These are phyloP conservation scores for Penicillium sp. DNA, from an alignment of 2,329 filamentous ascomycete genomes.

Conservation along the genomic window DNA sequence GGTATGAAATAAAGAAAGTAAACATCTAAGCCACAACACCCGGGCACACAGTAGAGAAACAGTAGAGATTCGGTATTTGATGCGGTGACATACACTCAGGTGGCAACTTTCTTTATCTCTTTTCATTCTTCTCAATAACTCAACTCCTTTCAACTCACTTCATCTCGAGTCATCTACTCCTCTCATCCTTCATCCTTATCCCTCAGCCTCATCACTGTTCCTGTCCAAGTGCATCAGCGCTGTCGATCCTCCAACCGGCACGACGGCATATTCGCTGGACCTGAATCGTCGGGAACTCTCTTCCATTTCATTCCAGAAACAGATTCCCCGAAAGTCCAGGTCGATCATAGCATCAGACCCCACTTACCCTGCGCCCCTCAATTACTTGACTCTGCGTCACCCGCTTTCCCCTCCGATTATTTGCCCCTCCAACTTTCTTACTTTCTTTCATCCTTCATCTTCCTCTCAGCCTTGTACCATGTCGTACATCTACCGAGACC, in stretches of 20 bases:
- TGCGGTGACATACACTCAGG: constrained; percentile 6
- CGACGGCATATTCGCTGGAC: not conserved
- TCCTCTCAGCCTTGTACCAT: constrained; percentile 17
- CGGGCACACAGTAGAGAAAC: too few species aligned
- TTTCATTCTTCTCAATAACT: not conserved
- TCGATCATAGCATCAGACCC: constrained; percentile 17
- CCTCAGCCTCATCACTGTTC: not conserved
- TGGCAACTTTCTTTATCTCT: constrained; percentile 6
- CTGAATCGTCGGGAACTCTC: not conserved
- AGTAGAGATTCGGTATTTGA: not conserved
- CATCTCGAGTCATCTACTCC: not conserved
- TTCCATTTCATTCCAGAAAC: constrained; percentile 16
- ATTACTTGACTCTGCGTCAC: constrained; percentile 17
- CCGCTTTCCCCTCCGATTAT: not conserved
- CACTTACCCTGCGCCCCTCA: constrained; percentile 17
- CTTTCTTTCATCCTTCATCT: constrained; percentile 12
- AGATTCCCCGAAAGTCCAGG: constrained; percentile 14
- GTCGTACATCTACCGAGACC: constrained; percentile 39
- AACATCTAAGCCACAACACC: constrained; percentile 1
- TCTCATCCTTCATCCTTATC: not conserved
- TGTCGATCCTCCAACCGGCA: constrained; percentile 3
- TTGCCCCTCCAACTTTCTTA: constrained; percentile 6
- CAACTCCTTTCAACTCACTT: constrained; percentile 1
- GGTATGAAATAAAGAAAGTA: not conserved
- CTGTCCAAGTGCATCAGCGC: not conserved